phyloP scores from a whole-genome alignment of 2,329 filamentous ascomycete genomes.

The Chaetomiaceae sp. region DNA sequence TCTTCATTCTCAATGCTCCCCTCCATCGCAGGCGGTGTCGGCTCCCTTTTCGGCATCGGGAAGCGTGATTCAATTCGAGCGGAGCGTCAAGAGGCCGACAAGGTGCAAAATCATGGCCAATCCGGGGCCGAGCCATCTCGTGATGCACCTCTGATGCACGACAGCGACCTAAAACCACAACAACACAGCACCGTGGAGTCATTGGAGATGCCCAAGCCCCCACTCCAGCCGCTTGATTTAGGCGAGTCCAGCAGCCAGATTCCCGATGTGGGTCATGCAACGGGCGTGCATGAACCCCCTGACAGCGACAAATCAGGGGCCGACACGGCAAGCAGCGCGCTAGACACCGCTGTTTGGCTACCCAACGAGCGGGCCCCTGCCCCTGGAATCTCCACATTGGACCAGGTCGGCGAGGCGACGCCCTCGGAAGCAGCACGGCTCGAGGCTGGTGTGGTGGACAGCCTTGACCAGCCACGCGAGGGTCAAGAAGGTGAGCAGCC shows the following conservation, averaged over 20 bases:
- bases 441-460: slow-evolving; percentile 7
- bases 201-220: slow-evolving; percentile 14
- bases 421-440: slow-evolving; percentile 8
- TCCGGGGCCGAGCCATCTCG: not conserved
- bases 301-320: slow-evolving; percentile 26
- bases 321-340: slow-evolving; percentile 24
- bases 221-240: slow-evolving; percentile 12
- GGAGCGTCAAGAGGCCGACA: not conserved
- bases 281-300: slow-evolving; percentile 21
- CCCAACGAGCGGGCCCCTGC: slow-evolving; percentile 23
- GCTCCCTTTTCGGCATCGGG: slow-evolving; percentile 24
- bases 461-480: slow-evolving; percentile 6
- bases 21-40: slow-evolving; percentile 21
- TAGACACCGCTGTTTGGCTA: slow-evolving; percentile 28
- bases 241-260: slow-evolving; percentile 20
- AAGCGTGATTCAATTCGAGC: slow-evolving; percentile 10
- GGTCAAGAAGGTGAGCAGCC: slow-evolving; percentile 13
- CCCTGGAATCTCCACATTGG: slow-evolving; percentile 18
- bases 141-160: slow-evolving; percentile 8
- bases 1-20: slow-evolving; percentile 25
- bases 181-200: slow-evolving; percentile 9
- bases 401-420: slow-evolving; percentile 5
- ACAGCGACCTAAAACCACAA: slow-evolving; percentile 7
- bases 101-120: not conserved
- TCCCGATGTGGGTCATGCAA: slow-evolving; percentile 20